Percentiles rank a stretch among this genome's conserved stretches.
phyloP scores from a whole-genome alignment of 1,139 yeast species.

The Protomyces gravidus region DNA sequence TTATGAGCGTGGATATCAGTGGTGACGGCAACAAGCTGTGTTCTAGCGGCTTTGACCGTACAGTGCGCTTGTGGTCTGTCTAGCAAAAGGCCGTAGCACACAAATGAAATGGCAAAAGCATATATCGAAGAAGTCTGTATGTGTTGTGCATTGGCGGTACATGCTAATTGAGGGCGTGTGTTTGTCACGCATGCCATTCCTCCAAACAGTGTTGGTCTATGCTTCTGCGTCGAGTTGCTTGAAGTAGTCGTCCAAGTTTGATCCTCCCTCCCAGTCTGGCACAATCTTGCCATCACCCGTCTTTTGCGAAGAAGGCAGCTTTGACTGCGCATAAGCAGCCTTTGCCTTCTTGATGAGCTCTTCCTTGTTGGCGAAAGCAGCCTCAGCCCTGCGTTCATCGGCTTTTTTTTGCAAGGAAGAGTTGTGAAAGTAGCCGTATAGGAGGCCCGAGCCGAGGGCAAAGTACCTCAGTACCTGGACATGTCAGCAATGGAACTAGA shows the following conservation, averaged over 20 bases:
- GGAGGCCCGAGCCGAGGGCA: conserved; percentile 81
- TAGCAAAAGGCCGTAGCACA: not conserved
- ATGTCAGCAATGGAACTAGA: too few species aligned
- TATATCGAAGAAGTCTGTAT: not conserved
- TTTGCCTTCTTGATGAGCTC: conserved; percentile 76
- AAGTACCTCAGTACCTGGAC: conserved; percentile 84
- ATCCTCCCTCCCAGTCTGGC: conserved; percentile 26
- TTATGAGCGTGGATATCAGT: conserved; percentile 62
- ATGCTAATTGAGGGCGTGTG: too few species aligned
- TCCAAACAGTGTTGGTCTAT: too few species aligned
- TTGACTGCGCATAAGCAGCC: conserved; percentile 58
- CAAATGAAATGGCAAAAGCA: not conserved
- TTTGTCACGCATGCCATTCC: too few species aligned
- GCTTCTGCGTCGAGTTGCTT: conserved; percentile 26
- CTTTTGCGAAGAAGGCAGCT: conserved; percentile 50
- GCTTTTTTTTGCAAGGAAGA: conserved; percentile 60
- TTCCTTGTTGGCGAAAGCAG: conserved; percentile 92
- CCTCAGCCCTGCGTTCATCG: conserved; percentile 54
- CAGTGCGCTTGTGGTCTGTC: conserved; percentile 58
- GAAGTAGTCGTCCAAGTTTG: conserved; percentile 17
- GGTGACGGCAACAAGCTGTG: conserved; percentile 47
- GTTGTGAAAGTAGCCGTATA: conserved; percentile 87
- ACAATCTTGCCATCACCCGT: conserved; percentile 37
- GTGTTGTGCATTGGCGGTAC: not conserved
- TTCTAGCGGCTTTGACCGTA: conserved; percentile 81